Base-by-base conservation (phyloP, 2,329 filamentous ascomycete species). In the Fusarium nematophilum region DNA sequence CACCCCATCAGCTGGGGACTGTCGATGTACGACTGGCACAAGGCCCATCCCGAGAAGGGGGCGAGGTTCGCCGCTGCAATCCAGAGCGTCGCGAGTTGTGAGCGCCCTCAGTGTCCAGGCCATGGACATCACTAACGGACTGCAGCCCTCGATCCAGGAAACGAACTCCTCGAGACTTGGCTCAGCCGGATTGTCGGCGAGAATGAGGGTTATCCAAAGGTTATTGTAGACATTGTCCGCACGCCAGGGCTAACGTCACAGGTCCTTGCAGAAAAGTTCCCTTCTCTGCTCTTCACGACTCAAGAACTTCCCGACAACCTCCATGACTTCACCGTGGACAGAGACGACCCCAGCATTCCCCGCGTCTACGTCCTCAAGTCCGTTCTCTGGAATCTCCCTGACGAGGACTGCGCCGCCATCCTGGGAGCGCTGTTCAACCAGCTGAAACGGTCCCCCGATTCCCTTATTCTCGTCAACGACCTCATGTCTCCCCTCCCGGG, bases 1-100 rank as follows among this genome's bases (percentile, higher is more conserved):
- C 17, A 62, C 31, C 4, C 1, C 9, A 33, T 11, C 17, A 65
- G 62, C 39, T 61, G 53, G 47, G 57, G 60, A 5, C 45, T 64
- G 27, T 52, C 60, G 9, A 62, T 62, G 63, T 66, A 66, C n/a
- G 55, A 56, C 9, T 66, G 63, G 63, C 60, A 66, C 15, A 59
- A 45, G 6, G 42, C 21, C 18, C 63, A 66, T 39, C 63, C 58
- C 69, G 63, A 84, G 81, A 5, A 87, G 62, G 46, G 56, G 75
- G 75, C 58, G 78, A 57, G 61, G 2, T 66, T 66, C 39, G 46
- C 26, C 14, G 40, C 18, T 2, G 60, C 63, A 3, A 66, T 66
- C 60, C 33, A 53, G 9, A 53, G 48, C 25, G 55, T 66, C 17
- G 18, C 52, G 26, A 15, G 23, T 11, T 15, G 62, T 65, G 1